A percentile compares a stretch with the other conserved stretches of the same genome.
phyloP scores from a whole-genome alignment of 2,329 filamentous ascomycete genomes.

The Sarocladium brachiariae region DNA sequence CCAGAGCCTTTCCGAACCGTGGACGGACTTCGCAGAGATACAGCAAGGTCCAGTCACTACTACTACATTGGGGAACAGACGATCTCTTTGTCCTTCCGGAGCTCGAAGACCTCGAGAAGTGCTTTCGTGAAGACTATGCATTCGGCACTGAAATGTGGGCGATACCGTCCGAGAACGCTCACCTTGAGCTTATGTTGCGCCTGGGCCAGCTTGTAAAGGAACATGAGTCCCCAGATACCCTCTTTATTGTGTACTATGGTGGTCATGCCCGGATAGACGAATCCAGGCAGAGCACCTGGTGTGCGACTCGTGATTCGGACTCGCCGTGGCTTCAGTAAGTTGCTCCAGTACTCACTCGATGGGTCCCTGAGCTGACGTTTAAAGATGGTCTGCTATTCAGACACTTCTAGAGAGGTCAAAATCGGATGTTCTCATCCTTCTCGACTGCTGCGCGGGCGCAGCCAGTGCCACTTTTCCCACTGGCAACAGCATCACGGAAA shows the following conservation, averaged over 20 bases:
- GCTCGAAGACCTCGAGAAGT: constrained; percentile 48
- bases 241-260: constrained; percentile 53
- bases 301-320: constrained; percentile 45
- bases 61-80: constrained; percentile 52
- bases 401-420: constrained; percentile 49
- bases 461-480: constrained; percentile 53
- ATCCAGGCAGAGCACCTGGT: constrained; percentile 54
- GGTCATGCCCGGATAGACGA: constrained; percentile 55
- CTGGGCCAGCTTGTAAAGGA: constrained; percentile 51
- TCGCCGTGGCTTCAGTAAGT: constrained; percentile 51
- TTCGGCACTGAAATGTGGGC: constrained; percentile 52
- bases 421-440: constrained; percentile 50
- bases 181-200: constrained; percentile 51
- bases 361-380: neutral
- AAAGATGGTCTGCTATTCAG: constrained; percentile 53
- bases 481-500: constrained; percentile 53
- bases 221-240: constrained; percentile 46
- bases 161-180: constrained; percentile 52
- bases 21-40: constrained; percentile 47
- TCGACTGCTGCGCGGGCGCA: constrained; percentile 54
- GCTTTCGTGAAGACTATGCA: constrained; percentile 46
- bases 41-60: constrained; percentile 45
- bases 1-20: constrained; percentile 49
- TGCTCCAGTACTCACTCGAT: neutral
- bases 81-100: constrained; percentile 53